Evolutionary conservation across 805 yeast species (phyloP).

Genomic region (Jamesozyma spencerorum): DNA sequence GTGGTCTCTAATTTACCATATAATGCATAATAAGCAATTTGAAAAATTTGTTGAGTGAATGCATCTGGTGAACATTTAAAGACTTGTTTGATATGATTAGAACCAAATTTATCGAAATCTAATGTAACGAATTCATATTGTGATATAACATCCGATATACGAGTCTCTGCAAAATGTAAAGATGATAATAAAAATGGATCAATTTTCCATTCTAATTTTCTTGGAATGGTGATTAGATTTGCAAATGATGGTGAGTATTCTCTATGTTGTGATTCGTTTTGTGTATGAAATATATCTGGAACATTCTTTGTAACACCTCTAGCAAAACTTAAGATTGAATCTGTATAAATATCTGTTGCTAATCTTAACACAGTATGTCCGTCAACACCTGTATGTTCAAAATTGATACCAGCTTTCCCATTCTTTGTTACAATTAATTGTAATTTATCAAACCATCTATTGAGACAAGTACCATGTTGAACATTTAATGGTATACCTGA

Average conservation of each 20-base stretch:
- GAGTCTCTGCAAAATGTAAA: constrained; percentile 81
- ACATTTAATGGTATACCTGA: constrained; percentile 44
- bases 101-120: constrained; percentile 63
- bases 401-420: constrained; percentile 88
- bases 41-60: constrained; percentile 87
- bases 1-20: constrained; percentile 91
- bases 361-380: constrained; percentile 88
- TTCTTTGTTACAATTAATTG: constrained; percentile 81
- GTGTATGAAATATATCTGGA: constrained; percentile 20
- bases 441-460: constrained; percentile 89
- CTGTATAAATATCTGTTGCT: constrained; percentile 86
- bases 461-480: constrained; percentile 89
- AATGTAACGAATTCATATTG: constrained; percentile 81
- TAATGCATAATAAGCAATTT: constrained; percentile 82
- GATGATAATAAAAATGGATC: constrained; percentile 71
- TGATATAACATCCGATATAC: constrained; percentile 75
- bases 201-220: constrained; percentile 82
- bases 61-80: constrained; percentile 93
- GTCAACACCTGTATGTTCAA: constrained; percentile 91
- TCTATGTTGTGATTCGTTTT: constrained; percentile 3
- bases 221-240: constrained; percentile 57
- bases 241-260: constrained; percentile 15
- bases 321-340: constrained; percentile 80
- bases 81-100: constrained; percentile 58
- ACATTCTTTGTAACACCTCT: constrained; percentile 61